Conservation (phyloP, 805 yeast genomes). For the Candida sithepensis region DNA sequence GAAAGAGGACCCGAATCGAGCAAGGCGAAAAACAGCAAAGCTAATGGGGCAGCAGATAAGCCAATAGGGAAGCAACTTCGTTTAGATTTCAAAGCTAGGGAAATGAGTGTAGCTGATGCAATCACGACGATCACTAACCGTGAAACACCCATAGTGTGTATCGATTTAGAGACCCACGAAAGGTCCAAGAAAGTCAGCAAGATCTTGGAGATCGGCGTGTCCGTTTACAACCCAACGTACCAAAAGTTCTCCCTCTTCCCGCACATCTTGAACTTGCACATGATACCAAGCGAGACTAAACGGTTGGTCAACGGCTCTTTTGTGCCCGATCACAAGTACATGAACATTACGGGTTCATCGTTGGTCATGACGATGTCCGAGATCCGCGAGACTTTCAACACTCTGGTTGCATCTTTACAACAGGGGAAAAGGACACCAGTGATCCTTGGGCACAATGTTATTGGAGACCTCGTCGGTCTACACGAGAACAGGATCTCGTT, state of each 20-base stretch:
- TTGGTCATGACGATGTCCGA: conserved; percentile 3
- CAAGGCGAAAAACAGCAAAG: neutral
- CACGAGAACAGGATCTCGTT: conserved; percentile 12
- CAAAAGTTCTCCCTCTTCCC: conserved; percentile 29
- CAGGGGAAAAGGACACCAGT: neutral
- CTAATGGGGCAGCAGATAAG: too few relatives aligned
- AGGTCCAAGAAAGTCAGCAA: conserved; percentile 12
- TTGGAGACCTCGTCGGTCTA: conserved; percentile 25
- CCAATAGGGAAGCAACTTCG: too few relatives aligned
- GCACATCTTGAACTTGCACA: conserved; percentile 27
- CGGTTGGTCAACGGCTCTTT: conserved; percentile 18
- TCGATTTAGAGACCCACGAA: conserved; percentile 25
- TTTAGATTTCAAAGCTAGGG: neutral
- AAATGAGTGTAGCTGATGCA: conserved; percentile 11
- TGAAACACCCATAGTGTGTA: conserved; percentile 20
- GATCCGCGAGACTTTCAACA: conserved; percentile 7
- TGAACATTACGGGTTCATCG: conserved; percentile 29
- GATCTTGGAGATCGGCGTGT: conserved; percentile 25
- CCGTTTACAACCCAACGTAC: conserved; percentile 28
- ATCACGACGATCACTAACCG: conserved; percentile 21
- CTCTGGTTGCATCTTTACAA: conserved; percentile 10
- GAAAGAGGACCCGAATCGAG: neutral
- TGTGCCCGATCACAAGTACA: conserved; percentile 27
- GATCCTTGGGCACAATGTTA: conserved; percentile 29
- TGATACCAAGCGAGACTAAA: conserved; percentile 22